phyloP scores from a whole-genome alignment of 148 eudicot species.

The Simmondsia chinensis region DNA sequence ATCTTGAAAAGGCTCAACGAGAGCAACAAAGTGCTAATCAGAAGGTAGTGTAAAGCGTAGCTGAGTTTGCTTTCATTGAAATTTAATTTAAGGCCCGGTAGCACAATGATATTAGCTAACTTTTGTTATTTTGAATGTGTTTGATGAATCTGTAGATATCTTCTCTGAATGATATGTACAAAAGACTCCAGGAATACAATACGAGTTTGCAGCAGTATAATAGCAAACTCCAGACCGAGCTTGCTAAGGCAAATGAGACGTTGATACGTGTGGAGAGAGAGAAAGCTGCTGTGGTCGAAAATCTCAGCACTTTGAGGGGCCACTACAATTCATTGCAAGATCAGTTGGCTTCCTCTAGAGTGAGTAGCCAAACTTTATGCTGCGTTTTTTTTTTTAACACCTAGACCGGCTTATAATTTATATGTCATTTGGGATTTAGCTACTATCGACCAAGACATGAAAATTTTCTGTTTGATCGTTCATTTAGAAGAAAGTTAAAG shows the following conservation, averaged over 20 bases:
- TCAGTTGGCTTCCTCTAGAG: constrained; percentile 61
- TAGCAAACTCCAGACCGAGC: constrained; percentile 87
- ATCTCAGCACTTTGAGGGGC: constrained; percentile 72
- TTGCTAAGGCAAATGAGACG: constrained; percentile 68
- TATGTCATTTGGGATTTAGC: too few species aligned
- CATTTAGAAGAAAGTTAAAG: too few species aligned
- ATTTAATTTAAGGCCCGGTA: too few species aligned
- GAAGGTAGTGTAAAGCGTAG: constrained; percentile 36
- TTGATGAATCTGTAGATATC: constrained; percentile 43
- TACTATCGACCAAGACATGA: too few species aligned
- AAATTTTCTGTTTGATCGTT: too few species aligned
- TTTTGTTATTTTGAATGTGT: constrained; percentile 3
- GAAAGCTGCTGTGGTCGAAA: constrained; percentile 69
- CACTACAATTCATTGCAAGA: constrained; percentile 68
- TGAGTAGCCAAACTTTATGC: constrained; percentile 14
- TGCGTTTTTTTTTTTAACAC: not conserved
- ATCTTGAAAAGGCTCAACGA: constrained; percentile 50
- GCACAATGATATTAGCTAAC: not conserved
- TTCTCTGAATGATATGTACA: constrained; percentile 80
- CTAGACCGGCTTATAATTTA: too few species aligned
- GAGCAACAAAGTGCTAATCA: constrained; percentile 56
- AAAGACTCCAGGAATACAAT: constrained; percentile 87
- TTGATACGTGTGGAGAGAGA: constrained; percentile 78
- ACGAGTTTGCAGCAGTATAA: constrained; percentile 93
- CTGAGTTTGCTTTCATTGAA: not conserved